Conservation (phyloP, 1,139 yeast genomes). For the Kazachstania sp. region DNA sequence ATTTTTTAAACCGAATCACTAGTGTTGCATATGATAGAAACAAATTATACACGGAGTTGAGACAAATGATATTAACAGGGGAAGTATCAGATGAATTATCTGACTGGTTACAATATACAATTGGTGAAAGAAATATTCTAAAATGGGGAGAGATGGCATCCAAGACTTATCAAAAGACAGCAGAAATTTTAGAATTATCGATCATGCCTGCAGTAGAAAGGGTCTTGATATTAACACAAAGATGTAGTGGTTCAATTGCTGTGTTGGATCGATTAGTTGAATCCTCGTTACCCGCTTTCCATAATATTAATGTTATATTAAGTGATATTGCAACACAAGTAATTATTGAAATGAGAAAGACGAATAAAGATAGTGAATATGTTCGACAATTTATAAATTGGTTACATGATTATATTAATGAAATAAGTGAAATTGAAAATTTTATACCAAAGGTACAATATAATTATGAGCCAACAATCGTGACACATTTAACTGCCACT, state of each 20-base stretch:
- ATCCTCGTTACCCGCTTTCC: no score
- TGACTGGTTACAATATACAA: conserved; percentile 42
- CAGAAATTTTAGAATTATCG: conserved; percentile 19
- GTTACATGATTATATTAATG: not conserved
- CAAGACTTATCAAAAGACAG: conserved; percentile 16
- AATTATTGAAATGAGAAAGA: not conserved
- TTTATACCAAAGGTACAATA: not conserved
- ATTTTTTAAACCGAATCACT: conserved; percentile 12
- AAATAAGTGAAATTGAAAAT: not conserved
- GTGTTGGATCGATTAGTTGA: not conserved
- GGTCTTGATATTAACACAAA: conserved; percentile 42
- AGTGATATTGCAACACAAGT: not conserved
- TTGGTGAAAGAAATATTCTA: conserved; percentile 64
- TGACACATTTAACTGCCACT: not conserved
- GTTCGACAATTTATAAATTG: not conserved
- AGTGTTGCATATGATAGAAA: conserved; percentile 10
- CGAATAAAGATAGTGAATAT: not conserved
- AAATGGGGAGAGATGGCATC: conserved; percentile 47
- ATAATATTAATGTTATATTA: no score
- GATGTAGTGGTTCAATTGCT: conserved; percentile 23
- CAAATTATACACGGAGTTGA: conserved; percentile 11
- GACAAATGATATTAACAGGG: conserved; percentile 16
- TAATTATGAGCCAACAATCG: not conserved
- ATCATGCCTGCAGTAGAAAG: conserved; percentile 54
- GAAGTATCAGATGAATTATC: conserved; percentile 28